Base-by-base conservation (phyloP, 1,139 yeast species). In the Meyerozyma elateridarum region DNA sequence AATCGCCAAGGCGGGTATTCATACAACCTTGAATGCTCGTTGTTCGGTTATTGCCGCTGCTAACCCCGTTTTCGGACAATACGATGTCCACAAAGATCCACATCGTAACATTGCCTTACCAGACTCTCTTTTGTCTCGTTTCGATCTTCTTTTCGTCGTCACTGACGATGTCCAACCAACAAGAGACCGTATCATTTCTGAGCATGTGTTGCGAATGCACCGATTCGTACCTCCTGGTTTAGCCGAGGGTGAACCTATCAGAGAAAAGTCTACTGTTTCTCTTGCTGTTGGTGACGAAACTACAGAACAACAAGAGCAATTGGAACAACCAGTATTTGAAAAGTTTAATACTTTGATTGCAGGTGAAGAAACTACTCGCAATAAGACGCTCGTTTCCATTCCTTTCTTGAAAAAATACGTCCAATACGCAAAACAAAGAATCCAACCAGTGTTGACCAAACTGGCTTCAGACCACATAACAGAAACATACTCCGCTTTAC, bases 11-110 rank as follows among this genome's bases (percentile, higher is more conserved):
- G 98, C 98, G 1, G 99, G 99, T 46, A 91, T 91, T 46, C 97
- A 91, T 54, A 89, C 98, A 1, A 83, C 97, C 5, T 71, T 91
- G 48, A 91, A 91, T 56, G 98, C 99, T 11, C 77, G 99, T 49
- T 91, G 98, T 64, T 84, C 95, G 25, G 98, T 91, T 14, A 76
- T 93, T 46, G 98, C 98, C 0, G 99, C 99, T 18, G 99, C 99
- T 7, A 91, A 91, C 54, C 99, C 99, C 0, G 89, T 91, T 3
- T 88, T 81, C 59, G 98, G 98, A 28, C 97, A 91, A 56, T 93
- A 91, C 56, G 97, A 91, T 60, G 80, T 89, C 22, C 95, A 85
- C 59, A 88, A 85, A 61, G 96, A 93, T 47, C 98, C 98, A 4
- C 96, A 89, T 57, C 85, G 85, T 59, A 91, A 91, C 52, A 93